Evolutionary conservation across 495 filamentous ascomycete genomes (phyloP), one percentile per base, ranked within the genome.

Genomic region (Trichoderma reesei): DNA sequence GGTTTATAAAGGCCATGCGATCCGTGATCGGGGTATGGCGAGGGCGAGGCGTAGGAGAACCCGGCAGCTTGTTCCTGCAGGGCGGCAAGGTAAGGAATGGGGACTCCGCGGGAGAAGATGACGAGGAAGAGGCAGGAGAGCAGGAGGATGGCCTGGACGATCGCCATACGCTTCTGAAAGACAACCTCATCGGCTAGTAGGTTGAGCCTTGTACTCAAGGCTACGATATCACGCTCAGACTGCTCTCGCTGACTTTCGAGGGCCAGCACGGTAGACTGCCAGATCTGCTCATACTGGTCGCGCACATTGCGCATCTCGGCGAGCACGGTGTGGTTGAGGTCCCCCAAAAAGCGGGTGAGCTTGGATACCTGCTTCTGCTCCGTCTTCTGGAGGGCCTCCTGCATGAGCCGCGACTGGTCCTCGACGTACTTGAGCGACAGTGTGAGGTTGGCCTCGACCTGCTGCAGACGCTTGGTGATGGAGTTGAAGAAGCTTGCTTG

Each of bases 401-500:
- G 89, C 3, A 98, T 82, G 62, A 96, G 90, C 51, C 85, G 86
- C 16, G 94, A 98, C 71, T 98, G 94, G 61, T 94, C 89, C 76
- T 97, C 92, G 67, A 98, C 97, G 71, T 98, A 98, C 68, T 96
- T 90, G 3, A 98, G 82, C 0, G 92, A 96, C 36, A 98, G 80
- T 3, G 92, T 94, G 7, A 90, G 90, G 74, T 98, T 97, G 26
- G 90, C 84, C 73, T 98, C 94, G 14, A 98, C 86, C 66, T 88
- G 84, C 68, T 92, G 89, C 6, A 98, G 83, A 44, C 94, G 90
- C 72, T 97, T 96, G 66, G 91, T 89, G 5, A 98, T 86, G 7
- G 90, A 90, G 74, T 98, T 98, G 82, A 96, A 98, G 77, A 98
- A 98, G 8, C 88, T 91, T 73, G 97, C 94, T 75, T 98, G 94